Percentiles rank a stretch among this genome's conserved stretches.
phyloP scores from a whole-genome alignment of 495 filamentous ascomycete genomes.

The Daldinia loculata region DNA sequence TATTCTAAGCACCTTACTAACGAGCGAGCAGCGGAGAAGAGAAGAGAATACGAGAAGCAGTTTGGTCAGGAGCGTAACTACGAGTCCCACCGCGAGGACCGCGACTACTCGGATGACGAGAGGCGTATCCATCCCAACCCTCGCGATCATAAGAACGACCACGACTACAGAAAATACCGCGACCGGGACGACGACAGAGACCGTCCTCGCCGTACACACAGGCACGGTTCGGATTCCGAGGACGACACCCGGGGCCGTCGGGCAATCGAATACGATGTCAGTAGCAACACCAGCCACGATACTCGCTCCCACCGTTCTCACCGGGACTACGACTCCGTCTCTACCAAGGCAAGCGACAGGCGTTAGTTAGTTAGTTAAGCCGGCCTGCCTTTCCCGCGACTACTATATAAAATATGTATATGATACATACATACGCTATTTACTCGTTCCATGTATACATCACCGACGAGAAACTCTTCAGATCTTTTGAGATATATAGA shows the following conservation, averaged over 20 bases:
- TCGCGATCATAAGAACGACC: slow-evolving; percentile 47
- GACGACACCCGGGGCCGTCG: slow-evolving; percentile 36
- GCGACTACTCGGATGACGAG: slow-evolving; percentile 46
- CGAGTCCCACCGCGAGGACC: slow-evolving; percentile 40
- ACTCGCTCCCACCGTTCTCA: slow-evolving; percentile 25
- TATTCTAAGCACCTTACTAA: slow-evolving; percentile 1
- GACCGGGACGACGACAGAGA: slow-evolving; percentile 36
- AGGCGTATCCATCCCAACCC: slow-evolving; percentile 43
- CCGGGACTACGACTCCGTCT: slow-evolving; percentile 35
- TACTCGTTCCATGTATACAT: neutral
- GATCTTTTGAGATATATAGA: neutral
- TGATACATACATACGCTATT: neutral
- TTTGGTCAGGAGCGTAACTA: slow-evolving; percentile 30
- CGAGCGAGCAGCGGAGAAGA: slow-evolving; percentile 47
- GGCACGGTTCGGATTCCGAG: slow-evolving; percentile 36
- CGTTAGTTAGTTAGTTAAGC: slow-evolving; percentile 39
- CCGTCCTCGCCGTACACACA: slow-evolving; percentile 35
- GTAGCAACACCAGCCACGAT: neutral
- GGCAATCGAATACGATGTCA: slow-evolving; percentile 37
- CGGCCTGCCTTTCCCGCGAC: neutral
- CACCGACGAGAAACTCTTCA: neutral
- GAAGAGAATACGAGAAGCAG: slow-evolving; percentile 50
- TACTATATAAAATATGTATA: slow-evolving; percentile 4
- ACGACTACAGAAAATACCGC: slow-evolving; percentile 36
- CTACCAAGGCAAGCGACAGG: slow-evolving; percentile 29